These are phyloP conservation scores for Apophysomyces ossiformis DNA, from an alignment of 371 early-diverging fungal species.

Conservation along the genomic window DNA sequence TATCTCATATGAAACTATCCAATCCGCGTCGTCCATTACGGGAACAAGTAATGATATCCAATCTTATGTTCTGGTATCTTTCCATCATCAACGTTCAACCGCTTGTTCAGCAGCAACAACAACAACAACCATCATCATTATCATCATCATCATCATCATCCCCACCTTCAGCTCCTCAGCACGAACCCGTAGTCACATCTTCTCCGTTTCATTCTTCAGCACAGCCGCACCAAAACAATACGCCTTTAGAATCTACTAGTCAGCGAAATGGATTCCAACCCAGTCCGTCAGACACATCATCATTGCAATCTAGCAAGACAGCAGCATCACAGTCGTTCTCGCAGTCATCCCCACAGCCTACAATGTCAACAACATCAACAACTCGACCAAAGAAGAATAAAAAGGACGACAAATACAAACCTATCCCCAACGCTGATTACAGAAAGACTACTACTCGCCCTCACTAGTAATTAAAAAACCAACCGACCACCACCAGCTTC, in stretches of 20 bases:
- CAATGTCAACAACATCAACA: constrained; percentile 8
- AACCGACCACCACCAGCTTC: constrained; percentile 9
- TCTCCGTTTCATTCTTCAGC: constrained; percentile 12
- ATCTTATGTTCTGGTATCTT: constrained; percentile 91
- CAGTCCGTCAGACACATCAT: background rate
- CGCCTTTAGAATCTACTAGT: background rate
- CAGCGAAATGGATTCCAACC: background rate
- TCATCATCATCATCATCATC: constrained; percentile 92
- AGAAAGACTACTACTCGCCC: constrained; percentile 6
- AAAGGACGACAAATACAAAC: constrained; percentile 1
- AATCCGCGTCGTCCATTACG: constrained; percentile 78
- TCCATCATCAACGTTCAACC: constrained; percentile 64
- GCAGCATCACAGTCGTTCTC: background rate
- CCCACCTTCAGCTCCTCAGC: constrained; percentile 40
- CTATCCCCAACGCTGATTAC: background rate
- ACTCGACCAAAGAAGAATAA: constrained; percentile 12
- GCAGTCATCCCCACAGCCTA: constrained; percentile 6
- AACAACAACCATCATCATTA: constrained; percentile 83
- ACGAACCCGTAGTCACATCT: constrained; percentile 31
- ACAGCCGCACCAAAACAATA: background rate
- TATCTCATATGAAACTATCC: constrained; percentile 61
- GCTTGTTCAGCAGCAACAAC: background rate
- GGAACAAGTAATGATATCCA: constrained; percentile 85
- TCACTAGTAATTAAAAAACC: constrained; percentile 18
- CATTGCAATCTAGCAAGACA: constrained; percentile 1